A percentile compares a stretch with the other conserved stretches of the same genome.
These are phyloP conservation scores for Aquilaria agallochum DNA, from an alignment of 441 rosid genomes.

Conservation along the genomic window DNA sequence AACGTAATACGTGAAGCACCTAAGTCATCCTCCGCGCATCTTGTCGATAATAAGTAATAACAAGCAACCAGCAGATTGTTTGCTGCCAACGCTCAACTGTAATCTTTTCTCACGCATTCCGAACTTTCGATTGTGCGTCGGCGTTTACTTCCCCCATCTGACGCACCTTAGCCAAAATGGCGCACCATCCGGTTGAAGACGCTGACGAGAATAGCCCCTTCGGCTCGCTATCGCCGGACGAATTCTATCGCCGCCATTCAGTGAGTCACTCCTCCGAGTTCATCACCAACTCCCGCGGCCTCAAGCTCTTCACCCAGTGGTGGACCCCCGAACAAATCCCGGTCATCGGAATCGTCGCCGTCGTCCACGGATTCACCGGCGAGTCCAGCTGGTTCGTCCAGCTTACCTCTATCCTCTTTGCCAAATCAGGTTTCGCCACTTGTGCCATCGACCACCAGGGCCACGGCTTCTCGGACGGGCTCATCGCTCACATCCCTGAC, in stretches of 20 bases:
- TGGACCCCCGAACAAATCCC: constrained; percentile 64
- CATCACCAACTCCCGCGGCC: constrained; percentile 79
- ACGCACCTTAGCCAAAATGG: constrained; percentile 25
- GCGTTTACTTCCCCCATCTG: background rate
- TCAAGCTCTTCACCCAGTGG: constrained; percentile 81
- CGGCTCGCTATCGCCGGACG: constrained; percentile 47
- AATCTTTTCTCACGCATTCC: background rate
- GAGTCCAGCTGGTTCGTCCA: constrained; percentile 79
- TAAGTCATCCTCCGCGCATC: background rate
- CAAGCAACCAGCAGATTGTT: too few relatives aligned
- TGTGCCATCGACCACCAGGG: constrained; percentile 94
- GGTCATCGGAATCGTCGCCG: constrained; percentile 53
- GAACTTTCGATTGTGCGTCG: background rate
- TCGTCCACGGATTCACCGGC: constrained; percentile 91
- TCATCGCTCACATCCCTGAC: constrained; percentile 65
- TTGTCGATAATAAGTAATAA: background rate
- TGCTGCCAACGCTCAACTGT: constrained; percentile 2
- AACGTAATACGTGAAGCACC: background rate
- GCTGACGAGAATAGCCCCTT: constrained; percentile 53
- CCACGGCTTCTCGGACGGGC: constrained; percentile 86
- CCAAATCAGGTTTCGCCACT: constrained; percentile 62
- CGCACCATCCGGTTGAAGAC: constrained; percentile 45
- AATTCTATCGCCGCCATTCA: constrained; percentile 67
- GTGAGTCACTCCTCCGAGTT: constrained; percentile 66
- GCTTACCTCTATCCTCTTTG: constrained; percentile 65